Base-by-base conservation (phyloP, 768 basidiomycete species). In the Lentinula sp. region DNA sequence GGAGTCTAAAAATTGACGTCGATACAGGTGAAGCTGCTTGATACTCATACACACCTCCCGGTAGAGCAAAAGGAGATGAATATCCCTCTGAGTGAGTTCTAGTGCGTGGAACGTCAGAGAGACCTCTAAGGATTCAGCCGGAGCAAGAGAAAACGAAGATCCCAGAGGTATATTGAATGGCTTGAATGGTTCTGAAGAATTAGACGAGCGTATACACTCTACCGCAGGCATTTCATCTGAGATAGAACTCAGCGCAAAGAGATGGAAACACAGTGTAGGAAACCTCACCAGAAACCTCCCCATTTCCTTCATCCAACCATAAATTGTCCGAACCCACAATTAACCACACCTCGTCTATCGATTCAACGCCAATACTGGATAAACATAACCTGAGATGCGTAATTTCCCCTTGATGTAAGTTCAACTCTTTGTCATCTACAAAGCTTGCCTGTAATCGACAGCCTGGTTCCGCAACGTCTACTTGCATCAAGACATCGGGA, bases 331-430 rank as follows among this genome's bases (percentile, higher is more conserved):
- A 69, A 33, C 81, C 85, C 51, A 79, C 65, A 2, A 93, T 75
- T 63, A 89, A 70, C 89, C 90, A 90, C n/a, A 93, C 65, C 62
- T 93, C 90, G 10, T 72, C 73, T 28, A 95, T 80, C 15, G 78
- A 71, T 36, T 75, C 76, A 9, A 74, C 75, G 0, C 95, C 94
- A 6, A 76, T 70, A 69, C 96, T 97, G 23, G 76, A 80, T 48
- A 96, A 69, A 76, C 77, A 81, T 23, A 95, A 60, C 35, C 68
- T 73, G 69, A 85, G 74, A 6, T 73, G 62, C 64, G 78, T 82
- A 54, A 74, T 80, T 69, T 96, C 92, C 6, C 95, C 94, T 67
- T 90, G 84, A 50, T 78, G 75, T 35, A 93, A 72, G 2, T 77
- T 68, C 4, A 86, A 72, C 10, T 69, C 77, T 10, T 78, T 77